phyloP scores from a whole-genome alignment of 73 alveolate genomes.

The Diophrys sp. region DNA sequence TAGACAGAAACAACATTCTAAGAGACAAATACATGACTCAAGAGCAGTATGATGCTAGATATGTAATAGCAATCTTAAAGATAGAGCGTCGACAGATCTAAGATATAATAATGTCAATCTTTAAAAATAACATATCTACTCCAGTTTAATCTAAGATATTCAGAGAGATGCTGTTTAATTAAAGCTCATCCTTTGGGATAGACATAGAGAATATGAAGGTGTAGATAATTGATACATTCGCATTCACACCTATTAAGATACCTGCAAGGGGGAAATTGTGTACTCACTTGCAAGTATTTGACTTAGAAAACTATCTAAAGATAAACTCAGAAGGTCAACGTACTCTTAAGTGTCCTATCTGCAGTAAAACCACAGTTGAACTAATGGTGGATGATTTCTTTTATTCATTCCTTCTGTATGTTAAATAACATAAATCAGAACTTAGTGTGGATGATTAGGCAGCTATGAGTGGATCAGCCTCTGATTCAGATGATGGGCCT shows the following conservation, averaged over 20 bases:
- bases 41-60: too few relatives aligned
- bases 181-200: neutral
- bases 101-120: too few relatives aligned
- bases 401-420: neutral
- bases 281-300: neutral
- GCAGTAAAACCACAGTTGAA: neutral
- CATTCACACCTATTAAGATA: neutral
- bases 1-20: too few relatives aligned
- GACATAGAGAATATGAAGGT: neutral
- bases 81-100: too few relatives aligned
- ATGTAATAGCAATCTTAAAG: too few relatives aligned
- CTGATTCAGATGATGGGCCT: neutral
- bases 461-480: neutral
- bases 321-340: neutral
- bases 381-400: neutral
- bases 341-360: neutral
- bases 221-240: neutral
- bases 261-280: neutral
- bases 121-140: neutral
- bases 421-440: neutral
- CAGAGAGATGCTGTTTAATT: neutral
- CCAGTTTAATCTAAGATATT: neutral
- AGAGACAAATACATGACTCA: too few relatives aligned
- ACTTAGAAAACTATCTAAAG: neutral
- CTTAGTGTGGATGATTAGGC: neutral